These are phyloP conservation scores for Quercus gilva DNA, from an alignment of 306 rosid species.

Conservation along the genomic window DNA sequence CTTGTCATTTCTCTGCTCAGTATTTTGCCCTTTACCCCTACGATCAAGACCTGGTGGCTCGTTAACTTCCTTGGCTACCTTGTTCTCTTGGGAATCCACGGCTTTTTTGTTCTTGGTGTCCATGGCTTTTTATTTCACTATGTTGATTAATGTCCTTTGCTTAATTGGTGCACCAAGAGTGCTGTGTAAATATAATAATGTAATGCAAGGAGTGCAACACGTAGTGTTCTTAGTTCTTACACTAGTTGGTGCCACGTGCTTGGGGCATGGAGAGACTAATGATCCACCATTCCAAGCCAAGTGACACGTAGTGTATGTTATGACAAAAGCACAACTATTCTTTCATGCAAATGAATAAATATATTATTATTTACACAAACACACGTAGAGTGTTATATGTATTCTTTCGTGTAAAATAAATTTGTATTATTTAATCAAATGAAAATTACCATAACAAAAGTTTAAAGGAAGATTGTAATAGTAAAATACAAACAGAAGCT, in stretches of 20 bases:
- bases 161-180: background rate
- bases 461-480: too few species aligned
- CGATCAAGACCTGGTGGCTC: background rate
- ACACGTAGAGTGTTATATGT: background rate
- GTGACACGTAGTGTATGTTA: background rate
- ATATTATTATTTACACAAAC: too few species aligned
- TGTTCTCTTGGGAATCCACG: background rate
- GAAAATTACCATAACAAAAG: too few species aligned
- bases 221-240: background rate
- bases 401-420: too few species aligned
- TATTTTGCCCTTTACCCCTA: background rate
- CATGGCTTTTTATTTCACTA: background rate
- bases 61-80: constrained; percentile 11
- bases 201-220: background rate
- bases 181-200: too few species aligned
- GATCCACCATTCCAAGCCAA: background rate
- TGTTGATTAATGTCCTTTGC: background rate
- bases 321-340: too few species aligned
- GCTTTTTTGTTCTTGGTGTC: background rate
- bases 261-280: background rate
- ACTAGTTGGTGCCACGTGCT: background rate
- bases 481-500: too few species aligned
- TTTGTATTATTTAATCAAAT: too few species aligned
- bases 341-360: too few species aligned
- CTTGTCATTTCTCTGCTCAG: background rate